Evolutionary conservation across 2,329 filamentous ascomycete species (phyloP).

Genomic region (Harringtonia aguacate): DNA sequence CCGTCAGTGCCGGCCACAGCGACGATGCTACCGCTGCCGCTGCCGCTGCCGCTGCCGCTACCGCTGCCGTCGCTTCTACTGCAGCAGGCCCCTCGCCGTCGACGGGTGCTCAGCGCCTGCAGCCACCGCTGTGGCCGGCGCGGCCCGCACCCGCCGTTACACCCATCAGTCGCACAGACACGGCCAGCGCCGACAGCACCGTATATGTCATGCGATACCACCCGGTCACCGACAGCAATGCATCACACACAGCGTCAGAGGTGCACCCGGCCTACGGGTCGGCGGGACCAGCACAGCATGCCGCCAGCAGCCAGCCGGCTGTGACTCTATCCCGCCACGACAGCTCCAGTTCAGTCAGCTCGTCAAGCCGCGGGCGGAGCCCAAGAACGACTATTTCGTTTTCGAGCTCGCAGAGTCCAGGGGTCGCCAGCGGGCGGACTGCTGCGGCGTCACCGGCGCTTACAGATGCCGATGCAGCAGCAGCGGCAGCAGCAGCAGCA

Average conservation of each 20-base stretch:
- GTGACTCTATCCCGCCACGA: slow-evolving; percentile 8
- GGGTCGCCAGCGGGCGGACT: not conserved
- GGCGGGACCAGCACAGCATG: not conserved
- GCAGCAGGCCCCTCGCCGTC: slow-evolving; percentile 11
- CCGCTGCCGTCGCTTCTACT: too few species aligned
- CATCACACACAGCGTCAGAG: slow-evolving; percentile 32
- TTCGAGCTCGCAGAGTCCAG: slow-evolving; percentile 7
- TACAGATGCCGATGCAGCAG: slow-evolving; percentile 21
- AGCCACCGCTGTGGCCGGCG: slow-evolving; percentile 43
- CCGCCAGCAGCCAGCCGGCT: not conserved
- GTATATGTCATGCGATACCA: slow-evolving; percentile 54
- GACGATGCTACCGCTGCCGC: not conserved
- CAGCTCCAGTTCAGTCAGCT: slow-evolving; percentile 7
- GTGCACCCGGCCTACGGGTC: slow-evolving; percentile 5
- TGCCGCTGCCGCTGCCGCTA: not conserved
- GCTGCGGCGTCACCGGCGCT: slow-evolving; percentile 10
- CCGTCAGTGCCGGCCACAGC: slow-evolving; percentile 11
- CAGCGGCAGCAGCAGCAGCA: slow-evolving; percentile 17
- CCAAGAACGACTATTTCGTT: not conserved
- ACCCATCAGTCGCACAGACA: slow-evolving; percentile 50
- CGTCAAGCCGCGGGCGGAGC: slow-evolving; percentile 1
- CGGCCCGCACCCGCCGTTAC: slow-evolving; percentile 44
- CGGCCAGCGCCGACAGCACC: slow-evolving; percentile 52
- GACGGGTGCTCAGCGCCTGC: slow-evolving; percentile 15
- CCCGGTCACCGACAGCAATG: slow-evolving; percentile 38